Percentiles rank a stretch among this genome's conserved stretches.
These are phyloP conservation scores for Wickerhamiella brachini DNA, from an alignment of 805 yeast species.

Conservation along the genomic window DNA sequence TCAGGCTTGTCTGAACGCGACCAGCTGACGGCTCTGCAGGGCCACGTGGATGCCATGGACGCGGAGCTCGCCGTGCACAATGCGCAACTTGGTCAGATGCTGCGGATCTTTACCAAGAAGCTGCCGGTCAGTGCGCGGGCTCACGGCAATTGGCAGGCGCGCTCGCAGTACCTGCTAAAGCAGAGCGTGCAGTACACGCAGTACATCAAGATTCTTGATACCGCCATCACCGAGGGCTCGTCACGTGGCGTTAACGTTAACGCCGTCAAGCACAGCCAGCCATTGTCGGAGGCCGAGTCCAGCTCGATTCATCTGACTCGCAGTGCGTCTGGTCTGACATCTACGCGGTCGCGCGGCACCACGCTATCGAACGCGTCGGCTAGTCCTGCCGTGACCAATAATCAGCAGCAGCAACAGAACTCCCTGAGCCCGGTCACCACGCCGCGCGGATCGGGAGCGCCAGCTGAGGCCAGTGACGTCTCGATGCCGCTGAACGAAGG, in stretches of 20 bases:
- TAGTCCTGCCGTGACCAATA: neutral
- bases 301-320: neutral
- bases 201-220: conserved; percentile 11
- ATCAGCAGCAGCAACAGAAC: neutral
- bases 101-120: conserved; percentile 23
- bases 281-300: neutral
- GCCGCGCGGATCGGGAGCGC: neutral
- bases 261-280: neutral
- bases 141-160: conserved; percentile 23
- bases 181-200: conserved; percentile 20
- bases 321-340: neutral
- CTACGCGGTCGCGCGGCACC: neutral
- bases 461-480: neutral
- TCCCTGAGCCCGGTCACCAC: neutral
- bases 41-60: conserved; percentile 30
- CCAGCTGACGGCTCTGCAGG: conserved; percentile 30
- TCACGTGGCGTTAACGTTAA: neutral
- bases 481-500: neutral
- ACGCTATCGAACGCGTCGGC: neutral
- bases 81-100: conserved; percentile 26
- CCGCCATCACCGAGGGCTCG: neutral
- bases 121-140: conserved; percentile 19
- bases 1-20: conserved; percentile 21
- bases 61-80: conserved; percentile 32
- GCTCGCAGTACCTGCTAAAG: conserved; percentile 21